Percentiles rank a stretch among this genome's conserved stretches.
These are phyloP conservation scores for Cladosporium colombiae DNA, from an alignment of 2,329 filamentous ascomycete species.

Conservation along the genomic window DNA sequence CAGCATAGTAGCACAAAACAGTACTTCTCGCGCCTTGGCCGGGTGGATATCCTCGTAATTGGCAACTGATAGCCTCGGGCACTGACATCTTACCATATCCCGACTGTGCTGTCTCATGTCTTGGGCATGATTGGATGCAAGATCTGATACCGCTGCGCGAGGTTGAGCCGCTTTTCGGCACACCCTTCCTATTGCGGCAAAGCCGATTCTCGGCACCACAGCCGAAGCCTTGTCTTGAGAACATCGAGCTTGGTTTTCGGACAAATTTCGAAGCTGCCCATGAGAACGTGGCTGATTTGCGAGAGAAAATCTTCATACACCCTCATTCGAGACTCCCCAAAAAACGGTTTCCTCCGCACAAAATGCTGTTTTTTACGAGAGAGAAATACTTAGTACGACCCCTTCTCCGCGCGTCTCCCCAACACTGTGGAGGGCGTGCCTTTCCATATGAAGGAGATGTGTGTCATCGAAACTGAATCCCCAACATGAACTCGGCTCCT, in stretches of 20 bases:
- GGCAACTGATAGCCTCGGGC: conserved; percentile 3
- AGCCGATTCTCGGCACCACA: conserved; percentile 1
- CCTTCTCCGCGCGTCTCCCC: conserved; percentile 9
- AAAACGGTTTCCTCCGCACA: background rate
- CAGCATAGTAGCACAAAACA: background rate
- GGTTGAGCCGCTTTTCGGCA: background rate
- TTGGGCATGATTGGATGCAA: background rate
- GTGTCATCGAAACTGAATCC: conserved; percentile 4
- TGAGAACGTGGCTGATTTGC: background rate
- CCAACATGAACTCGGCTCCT: background rate
- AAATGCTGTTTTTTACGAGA: background rate
- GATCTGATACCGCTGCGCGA: background rate
- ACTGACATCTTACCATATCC: background rate
- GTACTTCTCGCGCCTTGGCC: background rate
- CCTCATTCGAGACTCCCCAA: background rate
- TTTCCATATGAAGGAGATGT: conserved; percentile 2
- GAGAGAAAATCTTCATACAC: background rate
- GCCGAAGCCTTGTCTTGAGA: conserved; percentile 5
- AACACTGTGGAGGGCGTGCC: conserved; percentile 1
- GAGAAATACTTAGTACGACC: background rate
- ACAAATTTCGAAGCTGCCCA: background rate
- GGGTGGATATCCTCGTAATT: conserved; percentile 3
- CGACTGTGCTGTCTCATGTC: background rate
- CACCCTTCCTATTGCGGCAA: background rate
- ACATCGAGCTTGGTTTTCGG: background rate